phyloP scores from a whole-genome alignment of 2,329 filamentous ascomycete genomes.

The Blumeria graminis region DNA sequence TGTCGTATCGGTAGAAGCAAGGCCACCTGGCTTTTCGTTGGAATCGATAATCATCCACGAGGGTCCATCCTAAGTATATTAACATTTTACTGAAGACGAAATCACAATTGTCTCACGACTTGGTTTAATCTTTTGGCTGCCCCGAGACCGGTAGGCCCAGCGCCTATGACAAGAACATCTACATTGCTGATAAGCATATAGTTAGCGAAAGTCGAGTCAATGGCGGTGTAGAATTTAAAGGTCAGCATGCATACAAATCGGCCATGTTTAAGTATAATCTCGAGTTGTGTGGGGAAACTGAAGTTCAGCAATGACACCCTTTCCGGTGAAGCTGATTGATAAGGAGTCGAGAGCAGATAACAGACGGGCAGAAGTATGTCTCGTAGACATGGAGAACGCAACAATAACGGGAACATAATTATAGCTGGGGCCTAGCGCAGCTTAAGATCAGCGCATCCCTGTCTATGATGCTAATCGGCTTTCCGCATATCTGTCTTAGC shows the following conservation, averaged over 20 bases:
- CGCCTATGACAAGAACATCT: conserved; percentile 93
- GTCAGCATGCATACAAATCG: conserved; percentile 6
- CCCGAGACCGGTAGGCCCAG: conserved; percentile 89
- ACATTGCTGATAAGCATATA: conserved; percentile 34
- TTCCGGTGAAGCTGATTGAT: no score
- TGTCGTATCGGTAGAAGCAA: conserved; percentile 85
- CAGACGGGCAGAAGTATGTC: no score
- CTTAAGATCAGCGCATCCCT: no score
- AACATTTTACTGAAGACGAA: neutral
- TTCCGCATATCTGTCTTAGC: no score
- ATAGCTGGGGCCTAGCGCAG: no score
- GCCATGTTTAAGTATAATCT: neutral
- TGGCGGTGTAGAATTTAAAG: neutral
- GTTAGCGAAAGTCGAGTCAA: neutral
- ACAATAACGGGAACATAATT: no score
- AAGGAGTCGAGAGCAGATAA: no score
- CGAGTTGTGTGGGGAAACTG: neutral
- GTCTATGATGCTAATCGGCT: no score
- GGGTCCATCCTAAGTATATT: conserved; percentile 42
- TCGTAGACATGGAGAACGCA: no score
- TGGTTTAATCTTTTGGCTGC: conserved; percentile 96
- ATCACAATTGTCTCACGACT: conserved; percentile 31
- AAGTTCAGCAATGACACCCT: neutral
- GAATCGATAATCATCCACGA: conserved; percentile 94
- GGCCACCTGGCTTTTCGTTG: conserved; percentile 76